Percentiles rank a stretch among this genome's conserved stretches.
These are phyloP conservation scores for Chaetomiaceae sp. DNA, from an alignment of 2,329 filamentous ascomycete genomes.

Conservation along the genomic window DNA sequence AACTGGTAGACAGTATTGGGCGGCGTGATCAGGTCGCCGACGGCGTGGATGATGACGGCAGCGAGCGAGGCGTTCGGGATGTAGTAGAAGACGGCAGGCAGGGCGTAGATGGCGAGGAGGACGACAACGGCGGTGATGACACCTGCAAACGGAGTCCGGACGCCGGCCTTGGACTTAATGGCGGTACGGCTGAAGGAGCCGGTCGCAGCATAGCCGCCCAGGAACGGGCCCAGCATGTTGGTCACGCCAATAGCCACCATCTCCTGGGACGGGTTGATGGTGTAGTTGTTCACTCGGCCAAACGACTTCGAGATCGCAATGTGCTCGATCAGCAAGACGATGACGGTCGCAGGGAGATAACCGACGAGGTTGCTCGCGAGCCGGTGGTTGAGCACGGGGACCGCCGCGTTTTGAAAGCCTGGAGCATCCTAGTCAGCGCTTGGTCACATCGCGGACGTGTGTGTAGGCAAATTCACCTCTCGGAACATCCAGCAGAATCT, in stretches of 20 bases:
- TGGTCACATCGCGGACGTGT: neutral
- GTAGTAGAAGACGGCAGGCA: slow-evolving; percentile 87
- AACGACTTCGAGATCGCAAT: slow-evolving; percentile 98
- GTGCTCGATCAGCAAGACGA: slow-evolving; percentile 94
- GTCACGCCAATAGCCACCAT: slow-evolving; percentile 89
- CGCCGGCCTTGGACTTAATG: slow-evolving; percentile 95
- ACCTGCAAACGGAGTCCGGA: slow-evolving; percentile 84
- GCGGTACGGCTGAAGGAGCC: slow-evolving; percentile 95
- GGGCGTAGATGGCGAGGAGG: slow-evolving; percentile 79
- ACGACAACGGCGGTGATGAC: slow-evolving; percentile 82
- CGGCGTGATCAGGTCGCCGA: slow-evolving; percentile 84
- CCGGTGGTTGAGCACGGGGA: slow-evolving; percentile 59
- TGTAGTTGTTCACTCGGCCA: slow-evolving; percentile 91
- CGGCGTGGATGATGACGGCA: slow-evolving; percentile 92
- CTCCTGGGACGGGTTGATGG: slow-evolving; percentile 91
- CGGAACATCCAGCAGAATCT: slow-evolving; percentile 69
- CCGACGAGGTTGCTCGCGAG: slow-evolving; percentile 63
- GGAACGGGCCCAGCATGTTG: slow-evolving; percentile 84
- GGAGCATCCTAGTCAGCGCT: neutral
- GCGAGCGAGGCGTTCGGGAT: slow-evolving; percentile 77
- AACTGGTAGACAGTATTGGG: slow-evolving; percentile 92
- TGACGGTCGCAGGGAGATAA: slow-evolving; percentile 77
- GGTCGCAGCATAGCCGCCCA: slow-evolving; percentile 86
- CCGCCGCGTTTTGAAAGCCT: slow-evolving; percentile 51
- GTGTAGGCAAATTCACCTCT: slow-evolving; percentile 46